These are phyloP conservation scores for Apiospora rasikravindrae DNA, from an alignment of 2,329 filamentous ascomycete genomes.

Conservation along the genomic window DNA sequence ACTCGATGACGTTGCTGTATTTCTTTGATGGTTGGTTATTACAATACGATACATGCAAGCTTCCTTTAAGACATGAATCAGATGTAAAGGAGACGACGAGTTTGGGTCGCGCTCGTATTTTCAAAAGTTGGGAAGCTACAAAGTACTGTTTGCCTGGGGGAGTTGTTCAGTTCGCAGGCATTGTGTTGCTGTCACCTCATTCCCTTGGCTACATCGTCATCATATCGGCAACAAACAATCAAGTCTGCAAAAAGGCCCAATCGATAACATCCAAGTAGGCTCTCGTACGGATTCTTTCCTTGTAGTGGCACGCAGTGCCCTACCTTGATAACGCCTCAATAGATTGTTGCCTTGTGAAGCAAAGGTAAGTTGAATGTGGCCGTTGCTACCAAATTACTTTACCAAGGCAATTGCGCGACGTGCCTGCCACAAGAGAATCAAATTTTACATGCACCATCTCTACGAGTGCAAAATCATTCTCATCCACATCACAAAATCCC, in stretches of 20 bases:
- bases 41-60: too few relatives aligned
- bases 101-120: neutral
- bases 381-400: neutral
- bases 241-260: neutral
- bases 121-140: neutral
- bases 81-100: too few relatives aligned
- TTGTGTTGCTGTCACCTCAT: neutral
- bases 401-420: too few relatives aligned
- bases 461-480: neutral
- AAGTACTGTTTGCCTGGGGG: neutral
- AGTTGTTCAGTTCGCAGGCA: neutral
- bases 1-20: too few relatives aligned
- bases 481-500: neutral
- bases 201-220: too few relatives aligned
- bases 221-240: neutral
- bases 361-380: neutral
- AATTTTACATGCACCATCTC: neutral
- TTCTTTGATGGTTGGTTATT: too few relatives aligned
- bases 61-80: neutral
- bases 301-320: neutral
- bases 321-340: neutral
- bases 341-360: neutral
- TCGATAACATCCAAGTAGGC: neutral
- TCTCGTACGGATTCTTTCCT: neutral
- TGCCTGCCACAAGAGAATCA: neutral